Evolutionary conservation across 2,329 filamentous ascomycete species (phyloP).

Genomic region (Pseudocercospora fuligena): DNA sequence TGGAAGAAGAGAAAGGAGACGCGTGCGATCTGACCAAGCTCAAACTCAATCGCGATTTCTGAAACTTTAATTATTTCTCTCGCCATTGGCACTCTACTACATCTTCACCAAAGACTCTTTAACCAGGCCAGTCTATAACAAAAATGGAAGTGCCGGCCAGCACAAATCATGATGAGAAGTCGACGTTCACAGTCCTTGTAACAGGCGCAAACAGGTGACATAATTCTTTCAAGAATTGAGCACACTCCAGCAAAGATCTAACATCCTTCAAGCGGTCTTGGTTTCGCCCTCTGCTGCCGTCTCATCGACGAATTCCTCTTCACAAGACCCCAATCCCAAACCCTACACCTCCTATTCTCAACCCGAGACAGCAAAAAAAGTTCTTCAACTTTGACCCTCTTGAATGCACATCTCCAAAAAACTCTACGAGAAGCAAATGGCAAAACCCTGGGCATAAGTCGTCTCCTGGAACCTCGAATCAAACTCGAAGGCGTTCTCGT

Average conservation of each 20-base stretch:
- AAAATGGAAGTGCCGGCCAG: constrained; percentile 20
- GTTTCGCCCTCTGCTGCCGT: constrained; percentile 80
- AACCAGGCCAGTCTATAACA: neutral
- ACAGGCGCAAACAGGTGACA: constrained; percentile 84
- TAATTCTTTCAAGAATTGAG: neutral
- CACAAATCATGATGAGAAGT: constrained; percentile 17
- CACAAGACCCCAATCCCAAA: constrained; percentile 67
- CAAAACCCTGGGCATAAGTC: constrained; percentile 45
- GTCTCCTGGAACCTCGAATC: constrained; percentile 50
- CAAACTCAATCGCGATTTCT: neutral
- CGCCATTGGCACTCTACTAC: neutral
- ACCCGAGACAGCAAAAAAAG: constrained; percentile 79
- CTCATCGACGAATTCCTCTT: constrained; percentile 88
- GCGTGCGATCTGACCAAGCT: too few relatives aligned
- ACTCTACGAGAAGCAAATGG: constrained; percentile 45
- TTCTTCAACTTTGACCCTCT: constrained; percentile 67
- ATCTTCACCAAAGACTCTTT: neutral
- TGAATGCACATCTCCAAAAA: constrained; percentile 59
- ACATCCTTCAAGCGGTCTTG: constrained; percentile 70
- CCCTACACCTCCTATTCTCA: constrained; percentile 80
- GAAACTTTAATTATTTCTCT: neutral
- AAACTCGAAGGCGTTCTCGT: constrained; percentile 61
- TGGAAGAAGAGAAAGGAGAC: too few relatives aligned
- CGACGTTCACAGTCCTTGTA: constrained; percentile 65
- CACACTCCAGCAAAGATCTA: neutral